Percentiles rank a stretch among this genome's conserved stretches.
These are phyloP conservation scores for Pichia eremophila DNA, from an alignment of 805 yeast genomes.

Conservation along the genomic window DNA sequence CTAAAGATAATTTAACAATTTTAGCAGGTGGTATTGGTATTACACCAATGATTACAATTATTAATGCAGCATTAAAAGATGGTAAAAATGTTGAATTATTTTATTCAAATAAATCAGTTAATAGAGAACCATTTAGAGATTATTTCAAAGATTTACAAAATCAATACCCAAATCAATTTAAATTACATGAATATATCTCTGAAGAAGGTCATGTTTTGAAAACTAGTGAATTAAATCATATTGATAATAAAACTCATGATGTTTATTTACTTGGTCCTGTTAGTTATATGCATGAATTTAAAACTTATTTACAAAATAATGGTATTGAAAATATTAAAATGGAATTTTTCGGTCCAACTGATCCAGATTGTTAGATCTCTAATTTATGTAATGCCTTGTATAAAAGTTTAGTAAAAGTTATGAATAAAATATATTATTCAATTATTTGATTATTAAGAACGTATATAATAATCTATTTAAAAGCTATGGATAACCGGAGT, in stretches of 20 bases:
- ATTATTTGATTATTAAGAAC: too few relatives aligned
- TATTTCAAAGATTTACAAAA: slow-evolving; percentile 4
- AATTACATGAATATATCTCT: slow-evolving; percentile 1
- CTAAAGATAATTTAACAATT: slow-evolving; percentile 28
- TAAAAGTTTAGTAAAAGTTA: too few relatives aligned
- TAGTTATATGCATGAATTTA: slow-evolving; percentile 25
- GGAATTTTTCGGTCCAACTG: slow-evolving; percentile 30
- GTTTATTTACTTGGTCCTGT: slow-evolving; percentile 30
- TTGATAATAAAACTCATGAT: slow-evolving; percentile 14
- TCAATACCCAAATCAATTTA: slow-evolving; percentile 3
- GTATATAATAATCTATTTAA: too few relatives aligned
- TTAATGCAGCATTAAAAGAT: slow-evolving; percentile 29
- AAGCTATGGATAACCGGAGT: too few relatives aligned
- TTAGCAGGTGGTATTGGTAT: slow-evolving; percentile 61
- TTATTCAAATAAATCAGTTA: slow-evolving; percentile 24
- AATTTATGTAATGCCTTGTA: background rate
- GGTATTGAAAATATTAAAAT: slow-evolving; percentile 16
- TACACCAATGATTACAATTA: slow-evolving; percentile 52
- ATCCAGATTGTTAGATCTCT: slow-evolving; percentile 1
- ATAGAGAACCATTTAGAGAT: slow-evolving; percentile 10
- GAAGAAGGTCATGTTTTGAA: slow-evolving; percentile 10
- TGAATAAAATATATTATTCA: too few relatives aligned
- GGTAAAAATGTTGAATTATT: slow-evolving; percentile 27
- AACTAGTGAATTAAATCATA: slow-evolving; percentile 17
- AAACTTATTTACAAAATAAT: slow-evolving; percentile 14